A percentile compares a stretch with the other conserved stretches of the same genome.
Conservation (phyloP, 108 stramenopile species). For the Skeletonema potamos region DNA sequence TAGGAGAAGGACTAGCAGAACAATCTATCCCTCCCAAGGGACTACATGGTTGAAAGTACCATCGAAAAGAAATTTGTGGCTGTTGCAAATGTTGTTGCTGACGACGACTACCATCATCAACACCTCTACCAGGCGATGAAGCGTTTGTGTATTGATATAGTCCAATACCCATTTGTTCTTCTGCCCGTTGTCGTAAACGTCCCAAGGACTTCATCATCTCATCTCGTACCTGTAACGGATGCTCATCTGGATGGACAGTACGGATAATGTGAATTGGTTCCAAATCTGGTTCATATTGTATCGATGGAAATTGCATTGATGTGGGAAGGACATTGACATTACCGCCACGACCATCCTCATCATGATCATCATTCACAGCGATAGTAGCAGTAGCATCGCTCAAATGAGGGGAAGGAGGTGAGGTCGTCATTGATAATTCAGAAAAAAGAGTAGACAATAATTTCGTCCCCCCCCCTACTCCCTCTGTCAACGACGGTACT, state of each 20-base stretch:
- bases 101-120: not conserved
- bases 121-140: slow-evolving; percentile 3
- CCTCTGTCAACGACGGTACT: not conserved
- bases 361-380: not conserved
- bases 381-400: not conserved
- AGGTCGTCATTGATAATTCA: slow-evolving; percentile 7
- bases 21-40: slow-evolving; percentile 28
- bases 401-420: not conserved
- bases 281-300: slow-evolving; percentile 21
- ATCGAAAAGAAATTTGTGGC: slow-evolving; percentile 36
- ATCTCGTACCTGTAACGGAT: slow-evolving; percentile 43
- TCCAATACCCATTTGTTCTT: slow-evolving; percentile 39
- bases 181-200: slow-evolving; percentile 18
- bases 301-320: not conserved
- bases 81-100: not conserved
- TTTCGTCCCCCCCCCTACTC: not conserved
- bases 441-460: slow-evolving; percentile 6
- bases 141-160: not conserved
- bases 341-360: not conserved
- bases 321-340: not conserved
- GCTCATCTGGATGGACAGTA: slow-evolving; percentile 45
- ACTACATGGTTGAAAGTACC: slow-evolving; percentile 56
- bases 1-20: slow-evolving; percentile 18
- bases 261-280: slow-evolving; percentile 46
- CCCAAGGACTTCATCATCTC: slow-evolving; percentile 29